phyloP scores from a whole-genome alignment of 225 moss, liverwort and hornwort species.

The Polytrichum formosum region DNA sequence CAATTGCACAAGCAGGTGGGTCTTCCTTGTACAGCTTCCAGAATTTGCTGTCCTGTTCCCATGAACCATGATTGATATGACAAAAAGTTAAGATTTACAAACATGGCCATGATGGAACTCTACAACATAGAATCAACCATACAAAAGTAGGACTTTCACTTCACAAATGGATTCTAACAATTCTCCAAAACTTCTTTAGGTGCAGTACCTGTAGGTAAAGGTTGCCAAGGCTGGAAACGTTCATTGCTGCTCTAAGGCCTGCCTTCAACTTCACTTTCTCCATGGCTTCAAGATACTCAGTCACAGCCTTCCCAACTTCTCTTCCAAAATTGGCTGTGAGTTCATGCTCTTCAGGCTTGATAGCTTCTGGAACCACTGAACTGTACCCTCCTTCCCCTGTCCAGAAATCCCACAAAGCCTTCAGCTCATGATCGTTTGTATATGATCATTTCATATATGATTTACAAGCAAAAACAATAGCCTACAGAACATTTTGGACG shows the following conservation, averaged over 20 bases:
- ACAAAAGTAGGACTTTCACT: too few relatives aligned
- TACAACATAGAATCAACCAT: too few relatives aligned
- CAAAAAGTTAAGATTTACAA: too few relatives aligned
- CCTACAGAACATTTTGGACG: too few relatives aligned
- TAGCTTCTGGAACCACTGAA: slow-evolving; percentile 71
- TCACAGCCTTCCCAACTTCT: slow-evolving; percentile 57
- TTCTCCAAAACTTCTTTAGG: too few relatives aligned
- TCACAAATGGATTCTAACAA: too few relatives aligned
- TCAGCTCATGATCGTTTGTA: not conserved
- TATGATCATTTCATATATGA: not conserved
- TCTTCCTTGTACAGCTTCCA: slow-evolving; percentile 77
- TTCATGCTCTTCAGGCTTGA: slow-evolving; percentile 62
- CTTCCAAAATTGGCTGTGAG: slow-evolving; percentile 53
- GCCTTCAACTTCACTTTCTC: slow-evolving; percentile 95
- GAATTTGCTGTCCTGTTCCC: slow-evolving; percentile 58
- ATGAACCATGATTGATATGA: not conserved
- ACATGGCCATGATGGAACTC: too few relatives aligned
- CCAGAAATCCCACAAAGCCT: not conserved
- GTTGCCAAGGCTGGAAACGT: slow-evolving; percentile 87
- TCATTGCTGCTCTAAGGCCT: slow-evolving; percentile 84
- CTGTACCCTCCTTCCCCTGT: slow-evolving; percentile 85
- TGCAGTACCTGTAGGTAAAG: slow-evolving; percentile 65
- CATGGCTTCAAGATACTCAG: slow-evolving; percentile 86
- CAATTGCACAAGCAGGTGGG: slow-evolving; percentile 50
- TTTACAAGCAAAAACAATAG: too few relatives aligned